Percentiles rank a stretch among this genome's conserved stretches.
Conservation (phyloP, 2,329 filamentous ascomycete genomes). For the Stagonosporopsis chrysanthemi region DNA sequence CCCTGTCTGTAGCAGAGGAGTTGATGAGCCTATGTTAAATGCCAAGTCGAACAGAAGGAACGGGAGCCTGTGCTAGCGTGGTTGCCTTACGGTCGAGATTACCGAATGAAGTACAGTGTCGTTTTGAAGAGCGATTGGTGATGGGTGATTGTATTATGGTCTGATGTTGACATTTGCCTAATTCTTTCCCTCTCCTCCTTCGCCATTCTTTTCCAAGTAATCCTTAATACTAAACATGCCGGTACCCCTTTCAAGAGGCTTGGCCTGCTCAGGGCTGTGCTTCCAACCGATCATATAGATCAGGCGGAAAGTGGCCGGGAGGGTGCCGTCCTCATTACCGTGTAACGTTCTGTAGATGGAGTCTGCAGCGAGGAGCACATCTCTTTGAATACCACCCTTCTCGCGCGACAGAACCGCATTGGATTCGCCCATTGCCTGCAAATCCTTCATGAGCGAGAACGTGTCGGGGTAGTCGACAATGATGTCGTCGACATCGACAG, state of each 20-base stretch:
- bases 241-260: constrained; percentile 83
- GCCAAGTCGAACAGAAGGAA: not conserved
- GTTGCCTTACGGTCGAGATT: not conserved
- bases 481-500: constrained; percentile 96
- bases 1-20: not conserved
- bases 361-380: constrained; percentile 86
- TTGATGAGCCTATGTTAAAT: not conserved
- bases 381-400: constrained; percentile 75
- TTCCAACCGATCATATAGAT: constrained; percentile 99
- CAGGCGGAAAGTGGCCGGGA: constrained; percentile 88
- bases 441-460: constrained; percentile 89
- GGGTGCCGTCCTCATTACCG: constrained; percentile 70
- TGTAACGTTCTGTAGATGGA: constrained; percentile 89
- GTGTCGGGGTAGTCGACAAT: constrained; percentile 91
- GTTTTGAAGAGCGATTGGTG: not conserved
- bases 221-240: constrained; percentile 91
- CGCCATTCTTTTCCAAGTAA: constrained; percentile 64
- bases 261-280: constrained; percentile 76
- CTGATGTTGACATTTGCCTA: not conserved
- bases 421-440: constrained; percentile 95
- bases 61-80: constrained; percentile 8
- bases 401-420: constrained; percentile 90
- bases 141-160: not conserved
- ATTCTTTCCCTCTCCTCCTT: constrained; percentile 17
- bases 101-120: not conserved